These are phyloP conservation scores for Tausonia pullulans DNA, from an alignment of 1,284 basidiomycete species.

Conservation along the genomic window DNA sequence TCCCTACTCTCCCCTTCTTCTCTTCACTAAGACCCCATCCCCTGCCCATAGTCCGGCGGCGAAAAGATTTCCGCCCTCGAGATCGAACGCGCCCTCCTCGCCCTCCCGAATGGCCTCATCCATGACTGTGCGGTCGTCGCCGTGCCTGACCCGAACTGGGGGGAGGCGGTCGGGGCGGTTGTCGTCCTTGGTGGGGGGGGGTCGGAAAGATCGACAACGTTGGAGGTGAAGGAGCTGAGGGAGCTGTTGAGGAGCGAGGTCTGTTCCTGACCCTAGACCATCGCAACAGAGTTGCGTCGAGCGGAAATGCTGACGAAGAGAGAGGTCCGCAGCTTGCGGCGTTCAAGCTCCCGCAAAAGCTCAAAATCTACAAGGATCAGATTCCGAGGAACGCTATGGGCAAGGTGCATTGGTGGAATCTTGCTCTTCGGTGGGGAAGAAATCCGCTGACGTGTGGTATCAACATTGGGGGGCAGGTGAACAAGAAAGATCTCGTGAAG, in stretches of 20 bases:
- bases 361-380: constrained; percentile 25
- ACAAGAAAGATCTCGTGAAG: constrained; percentile 17
- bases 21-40: background rate
- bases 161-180: constrained; percentile 25
- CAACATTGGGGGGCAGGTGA: background rate
- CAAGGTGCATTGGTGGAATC: background rate
- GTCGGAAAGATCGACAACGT: constrained; percentile 10
- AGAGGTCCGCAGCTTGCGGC: constrained; percentile 22
- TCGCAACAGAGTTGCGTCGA: too few species aligned
- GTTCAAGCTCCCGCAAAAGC: constrained; percentile 29
- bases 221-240: constrained; percentile 18
- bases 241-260: constrained; percentile 16
- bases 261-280: background rate
- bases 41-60: constrained; percentile 23
- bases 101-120: constrained; percentile 24
- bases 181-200: constrained; percentile 12
- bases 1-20: too few species aligned
- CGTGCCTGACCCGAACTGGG: constrained; percentile 30
- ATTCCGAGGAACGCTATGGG: constrained; percentile 26
- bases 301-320: too few species aligned
- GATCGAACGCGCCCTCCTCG: constrained; percentile 29
- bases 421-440: too few species aligned
- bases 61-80: constrained; percentile 33
- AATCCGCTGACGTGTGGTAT: too few species aligned
- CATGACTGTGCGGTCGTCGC: constrained; percentile 31